Evolutionary conservation across 495 filamentous ascomycete genomes (phyloP).

Genomic region (Xylaria castorea): DNA sequence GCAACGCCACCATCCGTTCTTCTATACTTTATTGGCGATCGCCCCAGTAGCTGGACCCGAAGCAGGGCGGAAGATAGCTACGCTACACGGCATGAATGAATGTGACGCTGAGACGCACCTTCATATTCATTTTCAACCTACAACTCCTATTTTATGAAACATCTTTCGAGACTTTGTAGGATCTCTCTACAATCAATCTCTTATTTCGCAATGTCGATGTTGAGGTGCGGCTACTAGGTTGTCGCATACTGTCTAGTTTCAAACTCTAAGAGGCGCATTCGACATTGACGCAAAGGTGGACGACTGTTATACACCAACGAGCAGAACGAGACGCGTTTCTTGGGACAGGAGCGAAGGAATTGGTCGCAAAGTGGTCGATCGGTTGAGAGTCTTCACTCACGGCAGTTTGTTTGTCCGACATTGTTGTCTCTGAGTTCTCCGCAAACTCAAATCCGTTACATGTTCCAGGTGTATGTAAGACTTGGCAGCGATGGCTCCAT

Average conservation of each 20-base stretch:
- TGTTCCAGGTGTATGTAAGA: no score
- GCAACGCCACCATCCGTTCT: neutral
- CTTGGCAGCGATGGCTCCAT: conserved; percentile 6
- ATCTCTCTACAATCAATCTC: neutral
- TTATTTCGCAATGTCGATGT: neutral
- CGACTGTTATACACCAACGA: neutral
- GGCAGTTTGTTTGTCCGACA: neutral
- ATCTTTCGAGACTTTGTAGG: neutral
- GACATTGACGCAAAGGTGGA: neutral
- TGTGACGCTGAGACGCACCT: neutral
- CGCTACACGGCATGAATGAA: neutral
- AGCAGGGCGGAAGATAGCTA: neutral
- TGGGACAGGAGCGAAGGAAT: neutral
- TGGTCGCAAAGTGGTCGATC: neutral
- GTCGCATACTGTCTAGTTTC: neutral
- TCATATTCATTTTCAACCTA: neutral
- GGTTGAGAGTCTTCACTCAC: no score
- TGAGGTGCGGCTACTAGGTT: neutral
- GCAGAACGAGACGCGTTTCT: neutral
- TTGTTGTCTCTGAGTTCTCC: no score
- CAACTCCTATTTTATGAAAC: neutral
- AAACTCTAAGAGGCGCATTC: neutral
- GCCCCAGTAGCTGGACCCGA: neutral
- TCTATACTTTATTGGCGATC: neutral
- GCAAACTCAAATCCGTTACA: neutral